These are phyloP conservation scores for Melocanna baccifera DNA, from an alignment of 176 grass and related monocot species.

Conservation along the genomic window DNA sequence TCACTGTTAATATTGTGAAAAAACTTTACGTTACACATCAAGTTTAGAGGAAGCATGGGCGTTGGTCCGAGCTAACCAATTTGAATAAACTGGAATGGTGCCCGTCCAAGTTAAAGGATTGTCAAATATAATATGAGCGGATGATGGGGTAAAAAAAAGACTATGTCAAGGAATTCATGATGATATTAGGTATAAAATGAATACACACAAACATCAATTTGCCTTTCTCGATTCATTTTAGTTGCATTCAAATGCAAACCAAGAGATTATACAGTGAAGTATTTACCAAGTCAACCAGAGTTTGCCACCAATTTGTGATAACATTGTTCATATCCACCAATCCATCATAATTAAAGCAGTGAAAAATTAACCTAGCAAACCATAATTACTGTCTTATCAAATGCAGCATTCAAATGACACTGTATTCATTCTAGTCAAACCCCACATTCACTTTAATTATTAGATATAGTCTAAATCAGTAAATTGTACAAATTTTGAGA, in stretches of 20 bases:
- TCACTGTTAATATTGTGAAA: neutral
- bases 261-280: neutral
- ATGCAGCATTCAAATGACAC: neutral
- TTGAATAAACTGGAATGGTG: neutral
- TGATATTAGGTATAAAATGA: neutral
- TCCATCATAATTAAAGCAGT: neutral
- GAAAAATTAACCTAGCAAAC: conserved; percentile 1
- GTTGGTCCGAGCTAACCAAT: neutral
- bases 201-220: neutral
- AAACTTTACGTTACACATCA: neutral
- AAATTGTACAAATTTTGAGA: neutral
- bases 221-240: neutral
- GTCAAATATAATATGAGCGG: neutral
- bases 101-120: neutral
- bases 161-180: conserved; percentile 1
- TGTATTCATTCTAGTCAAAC: conserved; percentile 9
- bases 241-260: neutral
- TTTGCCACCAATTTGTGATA: neutral
- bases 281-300: neutral
- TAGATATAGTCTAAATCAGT: neutral
- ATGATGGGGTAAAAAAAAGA: neutral
- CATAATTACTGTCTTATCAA: neutral
- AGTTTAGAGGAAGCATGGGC: neutral
- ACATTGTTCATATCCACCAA: conserved; percentile 2
- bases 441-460: neutral